Evolutionary conservation across 441 rosid genomes (phyloP), one percentile per base, ranked within the genome.

Genomic region (Mallotus japonicus): DNA sequence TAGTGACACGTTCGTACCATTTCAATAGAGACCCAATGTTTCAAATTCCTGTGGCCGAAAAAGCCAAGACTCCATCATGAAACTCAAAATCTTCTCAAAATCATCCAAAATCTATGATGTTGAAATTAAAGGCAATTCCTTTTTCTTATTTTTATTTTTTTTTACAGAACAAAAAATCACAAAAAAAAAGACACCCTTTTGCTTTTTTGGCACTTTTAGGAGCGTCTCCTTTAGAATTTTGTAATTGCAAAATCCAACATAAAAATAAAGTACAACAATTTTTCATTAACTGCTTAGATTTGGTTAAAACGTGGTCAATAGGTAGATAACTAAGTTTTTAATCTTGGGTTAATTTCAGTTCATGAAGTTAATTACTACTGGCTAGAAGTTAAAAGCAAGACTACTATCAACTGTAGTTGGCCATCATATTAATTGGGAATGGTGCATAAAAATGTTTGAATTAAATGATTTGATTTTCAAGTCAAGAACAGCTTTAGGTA

Each of bases 21-120:
- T 51, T 54, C 24, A 55, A 55, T 53, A 28, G 42, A 16, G 22
- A 6, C 40, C 6, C 40, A 37, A 37, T 37, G 40, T 37, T 37
- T 44, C 37, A 55, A 2, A 70, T 65, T 65, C 77, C 70, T 24
- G 56, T 40, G 73, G 62, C 75, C 58, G 61, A 32, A 53, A 73
- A 75, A 61, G 80, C 51, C 37, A 72, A 40, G 50, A 9, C 7
- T 51, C 20, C 69, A 74, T 76, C 80, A 81, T 83, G 75, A 60
- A 69, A 40, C 66, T 60, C 46, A 62, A 79, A 77, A 74, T 74
- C 76, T 66, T 79, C 81, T 83, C 86, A 77, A 83, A 85, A 80
- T 79, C 84, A 81, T 63, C 82, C 86, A 75, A 79, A 77, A 72
- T 70, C 73, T 46, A 77, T 60, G 32, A 24, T 54, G 63, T 51